phyloP scores from a whole-genome alignment of 176 grass and related monocot genomes.

The Hsuehochloa calcarea region DNA sequence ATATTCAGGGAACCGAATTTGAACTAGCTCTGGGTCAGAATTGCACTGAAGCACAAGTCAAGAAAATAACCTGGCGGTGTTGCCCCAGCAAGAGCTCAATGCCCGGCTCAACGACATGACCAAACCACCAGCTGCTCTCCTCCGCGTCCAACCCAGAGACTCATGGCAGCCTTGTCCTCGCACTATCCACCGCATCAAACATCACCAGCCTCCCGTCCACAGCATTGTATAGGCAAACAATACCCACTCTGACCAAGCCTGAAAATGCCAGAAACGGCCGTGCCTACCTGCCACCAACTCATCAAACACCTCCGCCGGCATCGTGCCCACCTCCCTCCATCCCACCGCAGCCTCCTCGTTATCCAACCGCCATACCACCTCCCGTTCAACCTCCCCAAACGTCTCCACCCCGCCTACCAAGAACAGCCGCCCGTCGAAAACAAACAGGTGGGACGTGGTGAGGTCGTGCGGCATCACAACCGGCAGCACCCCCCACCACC shows the following conservation, averaged over 20 bases:
- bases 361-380: constrained; percentile 40
- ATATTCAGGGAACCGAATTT: not conserved
- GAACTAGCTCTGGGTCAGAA: not conserved
- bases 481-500: constrained; percentile 18
- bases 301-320: constrained; percentile 34
- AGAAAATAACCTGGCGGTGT: not conserved
- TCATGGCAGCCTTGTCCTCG: constrained; percentile 24
- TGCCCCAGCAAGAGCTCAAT: constrained; percentile 26
- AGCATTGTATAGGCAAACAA: constrained; percentile 55
- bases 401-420: constrained; percentile 47
- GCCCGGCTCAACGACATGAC: constrained; percentile 52
- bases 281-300: constrained; percentile 30
- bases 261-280: constrained; percentile 48
- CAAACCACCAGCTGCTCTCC: constrained; percentile 38
- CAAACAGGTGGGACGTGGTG: constrained; percentile 35
- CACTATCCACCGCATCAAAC: constrained; percentile 35
- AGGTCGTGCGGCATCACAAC: constrained; percentile 37
- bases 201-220: constrained; percentile 41
- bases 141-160: constrained; percentile 15
- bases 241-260: constrained; percentile 37
- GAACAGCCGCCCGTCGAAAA: constrained; percentile 35
- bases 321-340: constrained; percentile 34
- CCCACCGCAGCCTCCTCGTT: not conserved
- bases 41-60: not conserved
- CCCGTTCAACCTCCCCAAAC: constrained; percentile 3